Evolutionary conservation across 306 rosid genomes (phyloP).

Genomic region (Dalbergia cultrata): DNA sequence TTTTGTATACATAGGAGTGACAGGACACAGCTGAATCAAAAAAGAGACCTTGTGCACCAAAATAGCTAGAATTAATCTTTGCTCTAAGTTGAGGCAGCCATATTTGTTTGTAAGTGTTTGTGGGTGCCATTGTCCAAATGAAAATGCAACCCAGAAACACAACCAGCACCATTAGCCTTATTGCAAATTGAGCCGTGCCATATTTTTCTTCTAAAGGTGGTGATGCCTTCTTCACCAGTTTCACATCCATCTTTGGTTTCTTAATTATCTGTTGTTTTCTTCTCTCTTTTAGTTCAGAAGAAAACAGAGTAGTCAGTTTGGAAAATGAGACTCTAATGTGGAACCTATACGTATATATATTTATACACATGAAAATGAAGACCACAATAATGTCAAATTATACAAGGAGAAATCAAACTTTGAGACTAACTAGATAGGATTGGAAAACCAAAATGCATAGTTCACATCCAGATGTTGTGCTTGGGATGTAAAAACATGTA

Average conservation of each 20-base stretch:
- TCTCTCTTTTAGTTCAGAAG: not conserved
- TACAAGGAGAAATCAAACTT: not conserved
- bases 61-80: conserved; percentile 51
- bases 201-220: conserved; percentile 35
- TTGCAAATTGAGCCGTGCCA: conserved; percentile 34
- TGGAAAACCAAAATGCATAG: conserved; percentile 43
- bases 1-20: conserved; percentile 2
- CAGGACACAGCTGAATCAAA: not conserved
- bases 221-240: not conserved
- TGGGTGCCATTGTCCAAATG: conserved; percentile 71
- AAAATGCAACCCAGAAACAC: conserved; percentile 59
- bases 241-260: conserved; percentile 43
- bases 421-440: not conserved
- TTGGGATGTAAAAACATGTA: not conserved
- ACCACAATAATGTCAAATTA: not conserved
- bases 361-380: not conserved
- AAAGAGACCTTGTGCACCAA: conserved; percentile 68
- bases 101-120: conserved; percentile 48
- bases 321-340: not conserved
- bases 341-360: conserved; percentile 40
- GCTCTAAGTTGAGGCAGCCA: conserved; percentile 52
- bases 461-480: not conserved
- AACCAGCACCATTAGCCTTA: conserved; percentile 52
- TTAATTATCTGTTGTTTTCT: conserved; percentile 19
- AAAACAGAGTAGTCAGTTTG: not conserved